phyloP scores from a whole-genome alignment of 129 eudicot genomes.

The Escallonia herrerae region DNA sequence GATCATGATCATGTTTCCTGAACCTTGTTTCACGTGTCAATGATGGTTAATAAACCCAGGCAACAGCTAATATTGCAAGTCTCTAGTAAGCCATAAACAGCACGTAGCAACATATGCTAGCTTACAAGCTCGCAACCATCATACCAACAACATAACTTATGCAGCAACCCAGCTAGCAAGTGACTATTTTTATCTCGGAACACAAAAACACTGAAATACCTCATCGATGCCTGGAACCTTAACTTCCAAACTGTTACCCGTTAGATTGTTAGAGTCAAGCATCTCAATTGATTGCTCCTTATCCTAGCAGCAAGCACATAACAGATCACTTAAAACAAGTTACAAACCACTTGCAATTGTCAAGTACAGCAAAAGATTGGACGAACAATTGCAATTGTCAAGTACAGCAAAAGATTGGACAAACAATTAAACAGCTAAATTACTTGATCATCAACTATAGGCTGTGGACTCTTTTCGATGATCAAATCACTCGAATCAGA shows the following conservation, averaged over 20 bases:
- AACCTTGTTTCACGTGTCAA: no score
- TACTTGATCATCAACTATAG: conserved; percentile 19
- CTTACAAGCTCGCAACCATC: no score
- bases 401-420: no score
- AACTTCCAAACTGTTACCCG: conserved; percentile 26
- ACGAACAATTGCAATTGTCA: not conserved
- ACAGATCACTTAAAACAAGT: not conserved
- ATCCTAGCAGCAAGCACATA: conserved; percentile 31
- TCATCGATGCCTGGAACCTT: conserved; percentile 23
- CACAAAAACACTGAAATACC: conserved; percentile 30
- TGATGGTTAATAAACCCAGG: no score
- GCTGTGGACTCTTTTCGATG: conserved; percentile 7
- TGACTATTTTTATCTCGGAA: not conserved
- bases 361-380: no score
- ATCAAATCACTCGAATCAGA: conserved; percentile 20
- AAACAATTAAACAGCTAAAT: not conserved
- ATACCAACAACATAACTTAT: no score
- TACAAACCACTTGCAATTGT: no score
- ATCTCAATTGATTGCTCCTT: conserved; percentile 33
- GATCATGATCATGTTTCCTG: no score
- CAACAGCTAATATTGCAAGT: no score
- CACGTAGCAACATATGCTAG: no score
- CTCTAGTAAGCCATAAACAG: no score
- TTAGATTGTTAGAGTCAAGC: conserved; percentile 39
- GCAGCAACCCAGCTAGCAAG: not conserved